Conservation (phyloP, 768 basidiomycete species). For the Cantharellus anzutake region DNA sequence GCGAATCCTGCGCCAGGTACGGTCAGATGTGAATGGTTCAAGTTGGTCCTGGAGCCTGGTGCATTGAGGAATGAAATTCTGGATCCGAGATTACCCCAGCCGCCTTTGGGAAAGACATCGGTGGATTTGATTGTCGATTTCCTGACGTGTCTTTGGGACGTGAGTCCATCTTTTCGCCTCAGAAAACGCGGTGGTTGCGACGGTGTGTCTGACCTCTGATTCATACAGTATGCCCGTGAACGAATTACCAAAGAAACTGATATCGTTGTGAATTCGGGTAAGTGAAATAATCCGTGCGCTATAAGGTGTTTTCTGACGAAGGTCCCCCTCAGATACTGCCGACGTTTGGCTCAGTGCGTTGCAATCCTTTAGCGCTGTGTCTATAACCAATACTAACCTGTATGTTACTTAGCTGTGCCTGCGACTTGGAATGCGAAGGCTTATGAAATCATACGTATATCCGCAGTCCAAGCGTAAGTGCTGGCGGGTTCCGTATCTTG, state of each 20-base stretch:
- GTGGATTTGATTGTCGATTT: slow-evolving; percentile 74
- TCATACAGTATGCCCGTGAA: slow-evolving; percentile 42
- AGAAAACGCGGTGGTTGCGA: not conserved
- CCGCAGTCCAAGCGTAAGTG: slow-evolving; percentile 43
- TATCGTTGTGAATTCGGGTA: slow-evolving; percentile 68
- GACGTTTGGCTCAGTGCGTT: not conserved
- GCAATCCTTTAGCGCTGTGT: not conserved
- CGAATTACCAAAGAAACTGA: slow-evolving; percentile 82
- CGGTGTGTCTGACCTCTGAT: not conserved
- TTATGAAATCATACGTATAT: slow-evolving; percentile 69
- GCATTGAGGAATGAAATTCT: not conserved
- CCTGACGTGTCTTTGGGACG: slow-evolving; percentile 60
- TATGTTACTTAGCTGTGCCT: slow-evolving; percentile 73
- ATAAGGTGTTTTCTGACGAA: not conserved
- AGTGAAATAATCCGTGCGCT: slow-evolving; percentile 11
- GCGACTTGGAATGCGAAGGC: slow-evolving; percentile 83
- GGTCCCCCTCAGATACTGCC: not conserved
- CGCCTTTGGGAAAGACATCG: not conserved
- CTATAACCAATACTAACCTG: slow-evolving; percentile 17
- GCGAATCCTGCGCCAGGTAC: slow-evolving; percentile 48
- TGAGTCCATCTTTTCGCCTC: not conserved
- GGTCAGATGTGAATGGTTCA: slow-evolving; percentile 34
- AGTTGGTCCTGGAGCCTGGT: not conserved
- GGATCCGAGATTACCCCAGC: not conserved
- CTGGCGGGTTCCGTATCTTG: slow-evolving; percentile 47